Percentiles rank a stretch among this genome's conserved stretches.
These are phyloP conservation scores for Harringtonia lauricola DNA, from an alignment of 2,329 filamentous ascomycete genomes.

Conservation along the genomic window DNA sequence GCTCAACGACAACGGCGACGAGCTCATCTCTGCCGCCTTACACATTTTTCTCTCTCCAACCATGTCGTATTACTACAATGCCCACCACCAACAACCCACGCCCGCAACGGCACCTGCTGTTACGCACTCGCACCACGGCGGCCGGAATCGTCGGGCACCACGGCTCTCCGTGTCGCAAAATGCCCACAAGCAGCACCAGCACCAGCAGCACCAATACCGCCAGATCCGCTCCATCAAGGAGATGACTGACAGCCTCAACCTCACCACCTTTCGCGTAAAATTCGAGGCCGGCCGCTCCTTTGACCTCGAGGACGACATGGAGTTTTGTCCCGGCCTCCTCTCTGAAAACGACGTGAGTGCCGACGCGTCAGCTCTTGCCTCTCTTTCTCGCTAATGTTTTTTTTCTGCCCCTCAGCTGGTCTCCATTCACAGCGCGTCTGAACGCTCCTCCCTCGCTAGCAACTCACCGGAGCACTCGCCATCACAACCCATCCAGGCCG, in stretches of 20 bases:
- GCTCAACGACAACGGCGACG: not conserved
- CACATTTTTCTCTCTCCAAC: not conserved
- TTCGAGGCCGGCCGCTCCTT: slow-evolving; percentile 91
- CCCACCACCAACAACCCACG: slow-evolving; percentile 46
- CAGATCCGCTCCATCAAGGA: slow-evolving; percentile 81
- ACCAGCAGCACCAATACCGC: slow-evolving; percentile 61
- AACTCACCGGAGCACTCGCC: slow-evolving; percentile 89
- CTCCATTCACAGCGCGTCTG: slow-evolving; percentile 85
- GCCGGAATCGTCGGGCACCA: slow-evolving; percentile 75
- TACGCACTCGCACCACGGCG: slow-evolving; percentile 70
- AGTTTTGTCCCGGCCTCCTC: slow-evolving; percentile 87
- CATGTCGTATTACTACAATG: slow-evolving; percentile 56
- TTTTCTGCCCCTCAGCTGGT: slow-evolving; percentile 48
- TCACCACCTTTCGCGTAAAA: slow-evolving; percentile 70
- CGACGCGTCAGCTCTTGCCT: not conserved
- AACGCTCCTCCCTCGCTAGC: slow-evolving; percentile 89
- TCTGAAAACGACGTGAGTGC: slow-evolving; percentile 82
- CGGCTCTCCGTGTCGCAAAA: slow-evolving; percentile 73
- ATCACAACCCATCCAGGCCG: slow-evolving; percentile 69
- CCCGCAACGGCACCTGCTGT: slow-evolving; percentile 40
- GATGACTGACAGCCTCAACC: slow-evolving; percentile 62
- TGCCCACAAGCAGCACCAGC: slow-evolving; percentile 56
- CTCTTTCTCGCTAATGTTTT: not conserved
- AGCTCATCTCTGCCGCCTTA: slow-evolving; percentile 12
- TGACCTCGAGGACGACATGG: slow-evolving; percentile 88